Evolutionary conservation across 2,329 filamentous ascomycete genomes (phyloP), one percentile per base, ranked within the genome.

Genomic region (Fusarium globosum): DNA sequence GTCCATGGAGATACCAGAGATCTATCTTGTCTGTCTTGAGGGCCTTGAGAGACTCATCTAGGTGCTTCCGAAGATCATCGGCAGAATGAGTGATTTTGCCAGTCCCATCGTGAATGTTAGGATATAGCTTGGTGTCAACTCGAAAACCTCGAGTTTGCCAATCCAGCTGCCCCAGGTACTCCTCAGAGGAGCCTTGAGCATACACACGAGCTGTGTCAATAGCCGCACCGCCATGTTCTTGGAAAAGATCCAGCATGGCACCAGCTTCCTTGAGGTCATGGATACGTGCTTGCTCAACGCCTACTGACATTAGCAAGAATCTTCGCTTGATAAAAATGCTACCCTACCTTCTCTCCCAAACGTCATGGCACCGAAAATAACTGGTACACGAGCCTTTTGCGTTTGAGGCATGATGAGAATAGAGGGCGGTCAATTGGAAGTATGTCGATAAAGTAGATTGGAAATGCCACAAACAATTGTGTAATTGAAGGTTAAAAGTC

Each of bases 1-100:
- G 85, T 7, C 90, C 91, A 80, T 93, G 77, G 3, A 79, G 66
- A 57, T 79, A 79, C 59, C 56, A 69, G 49, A 77, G 71, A 41
- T 76, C 76, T 42, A 75, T 69, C 21, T 69, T 65, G 35, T 68
- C 69, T 20, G 58, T 58, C 26, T 68, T 71, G 45, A 75, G 61
- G 11, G 62, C 62, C 23, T 61, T 41, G 57, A 65, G 62, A 12
- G 60, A 64, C 36, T 63, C 52, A 15, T 63, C 42, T 11, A 67
- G 59, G n/a, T 56, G 36, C 36, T 41, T 35, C 11, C 59, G 59
- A 21, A 61, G 48, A 28, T 56, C 59, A 12, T 16, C 9, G 14
- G 48, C 10, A 35, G 56, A 61, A 48, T 56, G 59, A 10, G 59
- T 56, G 21, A 56, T 56, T 20, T 56, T 56, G 5, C 36, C 59